Evolutionary conservation across 352 stramenopile species (phyloP).

Genomic region (Phytophthora litchii): DNA sequence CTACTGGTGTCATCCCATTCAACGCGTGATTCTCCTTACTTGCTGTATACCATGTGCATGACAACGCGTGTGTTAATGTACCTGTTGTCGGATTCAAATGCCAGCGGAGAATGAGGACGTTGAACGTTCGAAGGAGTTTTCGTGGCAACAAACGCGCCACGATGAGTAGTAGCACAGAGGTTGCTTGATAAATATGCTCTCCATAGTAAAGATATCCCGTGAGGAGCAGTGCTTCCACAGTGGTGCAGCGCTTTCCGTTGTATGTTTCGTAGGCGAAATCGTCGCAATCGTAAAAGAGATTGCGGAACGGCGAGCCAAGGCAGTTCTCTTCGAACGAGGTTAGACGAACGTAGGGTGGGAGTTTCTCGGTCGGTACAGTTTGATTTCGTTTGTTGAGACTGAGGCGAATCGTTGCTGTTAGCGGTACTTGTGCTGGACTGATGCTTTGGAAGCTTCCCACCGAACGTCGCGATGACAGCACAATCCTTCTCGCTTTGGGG

Average conservation of each 20-base stretch:
- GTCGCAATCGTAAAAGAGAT: conserved; percentile 31
- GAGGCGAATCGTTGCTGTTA: conserved; percentile 4
- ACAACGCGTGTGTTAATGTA: conserved; percentile 13
- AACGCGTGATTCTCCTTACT: conserved; percentile 15
- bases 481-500: conserved; percentile 4
- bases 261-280: conserved; percentile 32
- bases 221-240: conserved; percentile 18
- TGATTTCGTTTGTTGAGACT: conserved; percentile 9
- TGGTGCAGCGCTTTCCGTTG: conserved; percentile 17
- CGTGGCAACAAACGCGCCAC: conserved; percentile 23
- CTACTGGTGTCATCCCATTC: conserved; percentile 21
- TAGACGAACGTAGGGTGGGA: neutral
- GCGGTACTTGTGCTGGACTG: neutral
- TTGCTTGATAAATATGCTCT: conserved; percentile 27
- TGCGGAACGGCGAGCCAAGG: conserved; percentile 21
- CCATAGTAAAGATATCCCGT: conserved; percentile 30
- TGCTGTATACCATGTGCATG: conserved; percentile 24
- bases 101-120: conserved; percentile 24
- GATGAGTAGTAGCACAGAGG: conserved; percentile 15
- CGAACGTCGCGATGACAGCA: neutral
- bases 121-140: conserved; percentile 33
- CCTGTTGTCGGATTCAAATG: conserved; percentile 21
- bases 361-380: neutral
- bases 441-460: conserved; percentile 3
- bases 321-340: conserved; percentile 33